Base-by-base conservation (phyloP, 2,329 filamentous ascomycete genomes). In the Alternaria conjuncta region DNA sequence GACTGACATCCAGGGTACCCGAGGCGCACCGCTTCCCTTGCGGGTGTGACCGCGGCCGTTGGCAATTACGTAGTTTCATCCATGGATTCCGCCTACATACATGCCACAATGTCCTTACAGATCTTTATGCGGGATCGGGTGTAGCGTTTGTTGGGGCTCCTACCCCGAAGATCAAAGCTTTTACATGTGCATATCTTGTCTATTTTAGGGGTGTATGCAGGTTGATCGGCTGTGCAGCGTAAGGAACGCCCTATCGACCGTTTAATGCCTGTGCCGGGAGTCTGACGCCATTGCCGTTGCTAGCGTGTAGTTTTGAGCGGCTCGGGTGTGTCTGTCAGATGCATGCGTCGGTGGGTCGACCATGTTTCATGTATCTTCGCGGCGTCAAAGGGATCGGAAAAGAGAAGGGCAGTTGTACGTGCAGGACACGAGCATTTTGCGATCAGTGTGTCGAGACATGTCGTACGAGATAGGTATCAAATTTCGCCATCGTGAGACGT, bases 181-280 rank as follows among this genome's bases (percentile, higher is more conserved):
- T 41, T 54, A 30, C 36, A 45, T 20, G 6, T 59, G 57, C 57
- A 54, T 32, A 45, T 21, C 25, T 28, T 12, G 20, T 30, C 57
- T 59, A 32, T 51, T 46, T 54, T 36, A 36, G 47, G 47, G 18
- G 4, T 46, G 12, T 45, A 43, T 28, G 46, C 23, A 44, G 30
- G 56, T 44, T 25, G 13, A 53, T 57, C 47, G 18, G 30, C 12
- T 51, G 46, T 56, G 32, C 32, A 41, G 46, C 18, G 59, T 46
- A 62, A 62, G 55, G 60, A 28, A 43, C 47, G 47, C 55, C 60
- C 60, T 55, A 53, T 25, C 30, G 23, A 55, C 44, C 50, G 45
- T 55, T 55, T 46, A 45, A 26, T n/a, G 47, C 26, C 46, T 47
- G 36, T 32, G 32, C 45, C 57, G 60, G 47, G 12, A 49, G 47